These are phyloP conservation scores for Schizothecium vesticola DNA, from an alignment of 495 filamentous ascomycete genomes.

Conservation along the genomic window DNA sequence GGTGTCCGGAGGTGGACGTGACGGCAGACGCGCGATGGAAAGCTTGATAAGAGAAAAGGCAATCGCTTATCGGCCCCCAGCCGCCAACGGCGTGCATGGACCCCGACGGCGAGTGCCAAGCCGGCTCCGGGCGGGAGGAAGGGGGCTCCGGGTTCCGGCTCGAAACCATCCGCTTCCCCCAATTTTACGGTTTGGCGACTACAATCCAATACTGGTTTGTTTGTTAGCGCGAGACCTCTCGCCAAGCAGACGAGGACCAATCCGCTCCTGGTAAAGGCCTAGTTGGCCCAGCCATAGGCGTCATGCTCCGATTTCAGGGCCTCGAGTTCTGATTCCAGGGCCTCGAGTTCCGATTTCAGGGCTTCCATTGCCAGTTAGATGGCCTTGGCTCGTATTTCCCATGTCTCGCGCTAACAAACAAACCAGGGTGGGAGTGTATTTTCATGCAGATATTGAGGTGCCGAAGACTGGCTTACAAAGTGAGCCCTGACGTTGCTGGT, in stretches of 20 bases:
- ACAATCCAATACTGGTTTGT: too few relatives aligned
- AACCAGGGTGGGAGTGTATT: too few relatives aligned
- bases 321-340: too few relatives aligned
- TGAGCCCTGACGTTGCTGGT: background rate
- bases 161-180: background rate
- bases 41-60: background rate
- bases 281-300: too few relatives aligned
- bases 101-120: conserved; percentile 10
- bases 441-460: background rate
- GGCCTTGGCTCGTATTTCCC: too few relatives aligned
- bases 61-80: background rate
- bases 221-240: too few relatives aligned
- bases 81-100: background rate
- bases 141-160: background rate
- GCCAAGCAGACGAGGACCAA: too few relatives aligned
- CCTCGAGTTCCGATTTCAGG: too few relatives aligned
- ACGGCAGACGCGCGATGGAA: background rate
- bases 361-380: too few relatives aligned
- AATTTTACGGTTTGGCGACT: background rate
- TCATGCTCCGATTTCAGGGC: too few relatives aligned
- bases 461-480: background rate
- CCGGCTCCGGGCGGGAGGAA: conserved; percentile 9
- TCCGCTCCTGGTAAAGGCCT: too few relatives aligned
- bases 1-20: background rate
- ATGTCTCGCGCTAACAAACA: too few relatives aligned